Evolutionary conservation across 2,329 filamentous ascomycete genomes (phyloP), one percentile per base, ranked within the genome.

Genomic region (Celoporthe dispersa): DNA sequence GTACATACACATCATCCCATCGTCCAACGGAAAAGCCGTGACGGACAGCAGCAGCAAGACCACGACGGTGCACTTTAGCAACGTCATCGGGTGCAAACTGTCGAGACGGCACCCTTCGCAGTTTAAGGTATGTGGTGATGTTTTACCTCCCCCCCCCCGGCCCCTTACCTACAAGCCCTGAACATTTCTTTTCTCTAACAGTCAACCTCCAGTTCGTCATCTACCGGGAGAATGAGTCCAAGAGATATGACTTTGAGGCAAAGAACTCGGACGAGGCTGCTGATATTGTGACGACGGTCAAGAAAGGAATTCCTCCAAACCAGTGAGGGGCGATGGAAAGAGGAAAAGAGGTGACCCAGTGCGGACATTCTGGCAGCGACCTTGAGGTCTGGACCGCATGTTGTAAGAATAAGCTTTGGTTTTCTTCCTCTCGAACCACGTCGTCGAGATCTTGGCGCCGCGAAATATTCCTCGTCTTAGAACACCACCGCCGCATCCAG

Each of bases 181-280:
- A 35, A 61, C 14, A 3, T n/a, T 33, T 28, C 28, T 25, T 28
- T 33, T 37, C 16, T 22, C 61, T 70, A 60, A 70, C n/a, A 44
- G n/a, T 61, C n/a, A 59, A 22, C 41, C 51, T 68, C 53, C 68
- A 90, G 88, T 81, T 91, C 33, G 84, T 94, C 67, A 91, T 95
- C 31, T 94, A 91, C 79, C 91, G 90, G 78, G 89, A 90, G 64
- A 88, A 89, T 1, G 92, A 94, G 81, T 91, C 87, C 72, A 95
- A 95, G 81, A 82, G 92, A 71, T 96, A 96, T 79, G 93, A 96
- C 74, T 96, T 96, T 78, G 93, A 95, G 80, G 90, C 92, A n/a
- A 88, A 87, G 73, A 91, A 84, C 73, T 84, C 86, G 14, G 88
- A 90, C 39, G 92, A 94, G 80, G 92, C 93, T 59, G 84, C 87